Base-by-base conservation (phyloP, 2,329 filamentous ascomycete genomes). In the Aspergillus brasiliensis region DNA sequence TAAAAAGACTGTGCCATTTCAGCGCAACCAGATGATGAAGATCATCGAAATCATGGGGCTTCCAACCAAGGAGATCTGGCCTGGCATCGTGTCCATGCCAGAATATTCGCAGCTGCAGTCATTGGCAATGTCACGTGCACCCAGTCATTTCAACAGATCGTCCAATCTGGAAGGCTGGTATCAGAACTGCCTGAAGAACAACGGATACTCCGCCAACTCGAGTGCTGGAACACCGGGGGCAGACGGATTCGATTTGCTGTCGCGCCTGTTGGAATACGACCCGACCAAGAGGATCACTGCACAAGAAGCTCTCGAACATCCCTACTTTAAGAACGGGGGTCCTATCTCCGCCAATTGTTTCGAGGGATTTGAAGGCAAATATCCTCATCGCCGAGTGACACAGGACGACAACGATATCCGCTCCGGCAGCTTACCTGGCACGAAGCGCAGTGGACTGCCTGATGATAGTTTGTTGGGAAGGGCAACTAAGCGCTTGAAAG, bases 21-120 rank as follows among this genome's bases (percentile, higher is more conserved):
- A 99, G 77, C 87, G 93, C 13, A 97, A 97, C 70, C 95, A 99
- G 79, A 98, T 99, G 94, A 92, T 95, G 72, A 97, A 97, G 78
- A 99, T 99, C 68, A 91, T 97, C 38, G 95, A 99, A 72, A 92
- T 99, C 63, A 89, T 99, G 81, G 95, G 95, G 28, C 80, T 97
- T 65, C 95, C 95, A 0, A 91, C 86, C 6, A 94, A 94, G 70
- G 91, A 96, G 52, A 86, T 88, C 25, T 99, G 95, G 95, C 91
- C 93, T 0, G 83, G 94, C 27, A 80, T 99, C 2, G 81, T 86
- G 1, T 86, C 88, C 40, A 96, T 97, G 90, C 92, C 92, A 0
- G 95, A 99, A 77, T 96, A 91, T 71, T 79, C 78, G 38, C 90
- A 95, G 65, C 82, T 97, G 4, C 80, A 82, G 31, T 79, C 81